Base-by-base conservation (phyloP, 2,329 filamentous ascomycete genomes). In the Monosporascus ibericus region DNA sequence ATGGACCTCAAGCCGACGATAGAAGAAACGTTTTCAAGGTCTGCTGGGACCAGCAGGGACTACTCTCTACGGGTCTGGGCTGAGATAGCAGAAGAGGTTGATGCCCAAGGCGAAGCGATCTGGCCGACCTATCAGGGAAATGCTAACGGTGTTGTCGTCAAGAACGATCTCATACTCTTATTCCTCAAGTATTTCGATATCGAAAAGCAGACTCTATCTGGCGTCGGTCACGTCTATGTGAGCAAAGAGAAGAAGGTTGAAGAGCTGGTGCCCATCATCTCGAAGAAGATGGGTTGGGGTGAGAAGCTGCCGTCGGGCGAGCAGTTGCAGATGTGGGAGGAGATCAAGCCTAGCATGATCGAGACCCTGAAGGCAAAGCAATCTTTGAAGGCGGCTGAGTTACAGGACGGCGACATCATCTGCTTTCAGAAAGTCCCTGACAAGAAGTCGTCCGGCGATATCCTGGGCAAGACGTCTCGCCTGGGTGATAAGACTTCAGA, bases 321-420 rank as follows among this genome's bases (percentile, higher is more conserved):
- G 54, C 81, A 79, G 64, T 67, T 84, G 38, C 67, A 78, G n/a
- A 80, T 99, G 22, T 97, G 86, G 74, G 94, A 99, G 79, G 94
- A 99, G 75, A 97, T 99, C 72, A 99, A 97, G 72, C 91, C 92
- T 49, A 89, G 85, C 55, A 97, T 97, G 92, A 96, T 99, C 60
- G 95, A 99, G 66, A 80, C 82, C 6, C 87, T 99, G 76, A 97
- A 96, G 72, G 81, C 86, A 0, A 97, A 96, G 73, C 85, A 90
- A 65, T 90, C 91, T 0, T 79, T 99, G 54, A 88, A 91, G 59
- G 85, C 89, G 54, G 94, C 94, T 1, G 95, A 99, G 68, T 87
- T 99, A 24, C 92, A 97, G 67, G 92, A 99, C 63, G 94, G 94
- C 48, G 94, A 99, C 65, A 95, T 99, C 60, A 84, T 99, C 52